These are phyloP conservation scores for Sphagnum magellanicum DNA, from an alignment of 228 moss, liverwort and hornwort genomes.

Conservation along the genomic window DNA sequence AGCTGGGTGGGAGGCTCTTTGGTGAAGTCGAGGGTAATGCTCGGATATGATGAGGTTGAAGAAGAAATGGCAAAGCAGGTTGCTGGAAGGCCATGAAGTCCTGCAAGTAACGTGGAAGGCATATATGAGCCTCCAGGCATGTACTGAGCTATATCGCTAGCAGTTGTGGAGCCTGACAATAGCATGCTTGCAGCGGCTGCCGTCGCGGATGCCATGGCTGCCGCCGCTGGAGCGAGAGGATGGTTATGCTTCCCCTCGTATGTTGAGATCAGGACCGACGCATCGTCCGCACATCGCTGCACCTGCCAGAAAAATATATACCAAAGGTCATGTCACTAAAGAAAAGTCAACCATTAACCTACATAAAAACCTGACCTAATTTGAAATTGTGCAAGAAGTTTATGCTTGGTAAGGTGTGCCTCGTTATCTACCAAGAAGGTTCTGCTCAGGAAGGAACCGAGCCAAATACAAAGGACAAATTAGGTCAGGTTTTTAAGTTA, in stretches of 20 bases:
- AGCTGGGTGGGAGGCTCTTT: conserved; percentile 51
- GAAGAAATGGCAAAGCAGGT: conserved; percentile 49
- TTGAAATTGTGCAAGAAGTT: too few relatives aligned
- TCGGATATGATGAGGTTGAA: conserved; percentile 66
- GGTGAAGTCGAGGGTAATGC: conserved; percentile 79
- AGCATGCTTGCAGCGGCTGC: conserved; percentile 92
- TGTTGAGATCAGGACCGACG: conserved; percentile 78
- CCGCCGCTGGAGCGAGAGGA: conserved; percentile 62
- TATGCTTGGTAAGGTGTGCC: too few relatives aligned
- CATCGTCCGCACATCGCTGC: conserved; percentile 89
- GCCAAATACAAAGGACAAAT: too few relatives aligned
- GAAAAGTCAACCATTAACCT: too few relatives aligned
- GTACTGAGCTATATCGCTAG: conserved; percentile 36
- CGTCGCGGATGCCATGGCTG: conserved; percentile 96
- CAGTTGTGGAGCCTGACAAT: conserved; percentile 62
- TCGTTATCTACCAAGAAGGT: too few relatives aligned
- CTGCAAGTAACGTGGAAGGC: too few relatives aligned
- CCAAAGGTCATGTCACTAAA: too few relatives aligned
- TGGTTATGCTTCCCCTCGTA: conserved; percentile 96
- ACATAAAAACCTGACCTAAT: too few relatives aligned
- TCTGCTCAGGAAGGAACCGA: too few relatives aligned
- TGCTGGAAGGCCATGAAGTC: too few relatives aligned
- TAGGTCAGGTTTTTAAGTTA: too few relatives aligned
- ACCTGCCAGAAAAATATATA: conserved; percentile 19
- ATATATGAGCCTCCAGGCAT: neutral